Base-by-base conservation (phyloP, 257 asterid genomes). In the Leonotis leonurus region DNA sequence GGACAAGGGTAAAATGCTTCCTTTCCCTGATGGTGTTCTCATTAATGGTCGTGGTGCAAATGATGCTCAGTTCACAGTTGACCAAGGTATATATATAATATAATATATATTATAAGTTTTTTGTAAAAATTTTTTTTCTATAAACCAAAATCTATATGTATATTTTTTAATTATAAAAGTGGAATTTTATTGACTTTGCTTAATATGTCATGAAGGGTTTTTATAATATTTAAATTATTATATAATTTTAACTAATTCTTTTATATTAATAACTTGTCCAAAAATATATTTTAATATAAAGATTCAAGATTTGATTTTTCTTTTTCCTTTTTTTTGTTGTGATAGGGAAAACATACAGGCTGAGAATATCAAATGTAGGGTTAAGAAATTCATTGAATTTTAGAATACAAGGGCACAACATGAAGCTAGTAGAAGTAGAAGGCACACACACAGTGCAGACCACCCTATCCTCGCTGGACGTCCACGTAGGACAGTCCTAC, bases 401-500 rank as follows among this genome's bases (percentile, higher is more conserved):
- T 35, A 59, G 89, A 4, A 81, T 87, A 45, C 81, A 85, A 56
- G 91, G 85, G 4, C 96, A 87, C 67, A 24, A 7, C 7, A 79
- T 88, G 94, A 77, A 69, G 75, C 70, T 88, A 17, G 82, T 88
- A 9, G 96, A 88, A 60, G 91, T 83, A 1, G 96, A 85, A 40
- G 96, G 94, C 18, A 76, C 96, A 0, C 96, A 88, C 81, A 81
- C 89, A 0, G 17, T 85, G 18, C 87, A 88, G 61, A 81, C 68
- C 65, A 56, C 53, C 16, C 11, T 76, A 20, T 44, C 80, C 54
- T 77, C 85, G 56, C 81, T 85, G 35, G 91, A 88, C 27, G 75
- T 88, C 35, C 96, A 88, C 43, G 91, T 78, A 3, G 94, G 94
- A 32, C 96, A 88, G 56, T 83, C 89, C 68, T 77, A 73, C 71